These are phyloP conservation scores for Naganishia sp. DNA, from an alignment of 1,284 basidiomycete genomes.

Conservation along the genomic window DNA sequence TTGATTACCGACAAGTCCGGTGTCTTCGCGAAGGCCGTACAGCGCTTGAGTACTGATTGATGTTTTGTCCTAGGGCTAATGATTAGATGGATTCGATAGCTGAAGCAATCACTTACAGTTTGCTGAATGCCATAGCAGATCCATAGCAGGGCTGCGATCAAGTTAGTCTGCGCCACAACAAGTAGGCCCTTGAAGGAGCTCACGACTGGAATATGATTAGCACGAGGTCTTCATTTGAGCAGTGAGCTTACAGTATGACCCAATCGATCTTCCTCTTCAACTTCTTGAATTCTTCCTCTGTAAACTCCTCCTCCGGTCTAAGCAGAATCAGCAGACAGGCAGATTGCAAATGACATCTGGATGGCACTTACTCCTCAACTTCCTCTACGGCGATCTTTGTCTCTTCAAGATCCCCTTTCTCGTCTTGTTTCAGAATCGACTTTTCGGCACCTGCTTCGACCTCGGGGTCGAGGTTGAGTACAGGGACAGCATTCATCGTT, in stretches of 20 bases:
- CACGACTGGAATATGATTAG: constrained; percentile 4
- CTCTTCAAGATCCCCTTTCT: not conserved
- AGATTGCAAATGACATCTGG: not conserved
- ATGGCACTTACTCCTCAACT: constrained; percentile 2
- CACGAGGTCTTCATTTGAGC: not conserved
- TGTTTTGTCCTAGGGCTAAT: constrained; percentile 36
- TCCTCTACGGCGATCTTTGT: constrained; percentile 13
- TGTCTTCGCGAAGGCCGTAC: constrained; percentile 41
- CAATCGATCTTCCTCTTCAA: constrained; percentile 43
- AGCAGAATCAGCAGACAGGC: too few species aligned
- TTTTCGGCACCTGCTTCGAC: too few species aligned
- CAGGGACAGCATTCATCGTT: too few species aligned
- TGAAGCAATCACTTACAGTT: constrained; percentile 23
- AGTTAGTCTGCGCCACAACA: too few species aligned
- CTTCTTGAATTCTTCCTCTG: constrained; percentile 38
- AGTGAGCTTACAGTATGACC: constrained; percentile 37
- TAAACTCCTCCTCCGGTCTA: constrained; percentile 31
- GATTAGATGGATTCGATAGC: not conserved
- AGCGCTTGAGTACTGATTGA: constrained; percentile 21
- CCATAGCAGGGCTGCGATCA: constrained; percentile 1
- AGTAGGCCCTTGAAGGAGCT: not conserved
- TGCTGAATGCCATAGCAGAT: constrained; percentile 43
- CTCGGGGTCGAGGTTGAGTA: too few species aligned
- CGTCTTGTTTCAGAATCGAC: not conserved
- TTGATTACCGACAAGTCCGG: constrained; percentile 42